Base-by-base conservation (phyloP, 2,329 filamentous ascomycete genomes). In the Calonectria pauciramosa region DNA sequence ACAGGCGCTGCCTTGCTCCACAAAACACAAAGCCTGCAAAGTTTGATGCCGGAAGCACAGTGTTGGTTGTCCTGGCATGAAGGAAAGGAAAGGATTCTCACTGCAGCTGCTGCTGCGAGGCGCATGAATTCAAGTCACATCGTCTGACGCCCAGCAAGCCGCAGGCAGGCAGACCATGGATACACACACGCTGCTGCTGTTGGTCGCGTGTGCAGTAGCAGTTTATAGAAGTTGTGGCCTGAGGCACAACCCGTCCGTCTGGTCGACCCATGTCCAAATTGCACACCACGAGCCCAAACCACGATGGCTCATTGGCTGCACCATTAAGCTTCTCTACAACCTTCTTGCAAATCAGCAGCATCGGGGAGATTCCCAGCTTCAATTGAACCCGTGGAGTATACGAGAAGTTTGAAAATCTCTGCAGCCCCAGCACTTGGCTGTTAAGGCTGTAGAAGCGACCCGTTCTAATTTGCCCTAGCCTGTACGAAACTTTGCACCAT, bases 361-460 rank as follows among this genome's bases (percentile, higher is more conserved):
- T 38, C n/a, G 32, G 56, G 56, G 56, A 38, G 56, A 26, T 38
- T 36, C 20, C n/a, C 18, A 36, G 9, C 32, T 36, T 16, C n/a
- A 60, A 60, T 60, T 60, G 56, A 34, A 28, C 56, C 32, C 56
- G 14, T 23, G 34, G 6, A 9, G 11, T 23, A 60, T 60, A 60
- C 56, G 56, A 60, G 32, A 23, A 36, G 32, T 36, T 23, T 60
- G 56, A 36, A 60, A 60, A 60, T 60, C 56, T 60, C 56, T 60
- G 20, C 23, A 23, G 56, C 56, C 23, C 23, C 32, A 23, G n/a
- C n/a, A 23, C 36, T 38, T 38, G 6, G 56, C 32, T 3, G n/a
- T 60, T 14, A 38, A 60, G n/a, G 56, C 32, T 38, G 10, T n/a
- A 1, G 34, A 60, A 60, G 16, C 20, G 56, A 26, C 56, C 56